Conservation (phyloP, 1,284 basidiomycete species). For the Lentinus polychrous region DNA sequence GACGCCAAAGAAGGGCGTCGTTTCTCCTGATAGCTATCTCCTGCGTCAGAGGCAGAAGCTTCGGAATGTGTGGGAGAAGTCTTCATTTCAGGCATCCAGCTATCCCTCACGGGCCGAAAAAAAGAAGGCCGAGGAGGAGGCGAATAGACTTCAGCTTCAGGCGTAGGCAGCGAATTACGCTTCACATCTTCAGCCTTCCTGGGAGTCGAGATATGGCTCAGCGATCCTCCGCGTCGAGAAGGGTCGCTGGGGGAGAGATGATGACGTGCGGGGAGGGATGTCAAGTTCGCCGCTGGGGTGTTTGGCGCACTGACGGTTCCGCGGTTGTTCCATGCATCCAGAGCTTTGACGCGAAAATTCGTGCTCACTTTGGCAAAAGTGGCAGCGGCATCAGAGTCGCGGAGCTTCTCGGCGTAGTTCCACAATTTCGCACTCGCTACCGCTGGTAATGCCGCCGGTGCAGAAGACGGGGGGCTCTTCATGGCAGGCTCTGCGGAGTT, state of each 20-base stretch:
- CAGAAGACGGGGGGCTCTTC: conserved; percentile 7
- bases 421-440: conserved; percentile 35
- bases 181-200: conserved; percentile 16
- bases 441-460: conserved; percentile 11
- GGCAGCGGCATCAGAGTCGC: conserved; percentile 65
- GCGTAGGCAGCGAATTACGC: conserved; percentile 37
- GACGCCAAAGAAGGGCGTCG: conserved; percentile 29
- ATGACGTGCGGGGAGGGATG: conserved; percentile 12
- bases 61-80: conserved; percentile 36
- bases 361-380: conserved; percentile 63
- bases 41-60: conserved; percentile 30
- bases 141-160: conserved; percentile 36
- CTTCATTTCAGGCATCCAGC: conserved; percentile 34
- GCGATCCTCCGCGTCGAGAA: conserved; percentile 13
- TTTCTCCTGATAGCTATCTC: conserved; percentile 10
- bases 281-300: conserved; percentile 6
- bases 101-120: conserved; percentile 54
- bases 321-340: conserved; percentile 29
- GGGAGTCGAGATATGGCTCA: conserved; percentile 9
- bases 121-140: conserved; percentile 52
- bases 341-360: conserved; percentile 63
- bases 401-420: conserved; percentile 66
- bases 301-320: conserved; percentile 9
- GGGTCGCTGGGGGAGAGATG: conserved; percentile 3
- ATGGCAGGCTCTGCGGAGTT: conserved; percentile 8